Conservation (phyloP, 2,329 filamentous ascomycete species). For the Juglanconis sp. region DNA sequence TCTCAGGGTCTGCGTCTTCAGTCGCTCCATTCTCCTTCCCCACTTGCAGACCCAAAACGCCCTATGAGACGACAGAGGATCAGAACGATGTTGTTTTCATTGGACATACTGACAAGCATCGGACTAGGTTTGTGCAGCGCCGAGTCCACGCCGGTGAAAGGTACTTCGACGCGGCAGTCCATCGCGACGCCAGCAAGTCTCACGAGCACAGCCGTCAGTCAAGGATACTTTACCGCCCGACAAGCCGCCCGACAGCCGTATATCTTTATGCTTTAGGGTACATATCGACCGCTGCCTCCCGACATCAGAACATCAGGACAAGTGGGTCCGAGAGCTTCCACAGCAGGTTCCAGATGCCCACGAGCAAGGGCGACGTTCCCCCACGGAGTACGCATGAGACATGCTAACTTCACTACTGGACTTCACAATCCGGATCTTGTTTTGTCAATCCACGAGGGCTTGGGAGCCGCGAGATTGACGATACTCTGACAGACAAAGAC, state of each 20-base stretch:
- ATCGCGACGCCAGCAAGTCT: neutral
- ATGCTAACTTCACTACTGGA: no score
- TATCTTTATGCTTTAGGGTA: neutral
- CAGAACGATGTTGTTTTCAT: neutral
- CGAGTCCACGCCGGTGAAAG: neutral
- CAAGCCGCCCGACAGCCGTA: slow-evolving; percentile 4
- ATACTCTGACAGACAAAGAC: no score
- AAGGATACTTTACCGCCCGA: slow-evolving; percentile 1
- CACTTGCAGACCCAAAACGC: neutral
- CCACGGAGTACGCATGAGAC: no score
- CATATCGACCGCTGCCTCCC: slow-evolving; percentile 5
- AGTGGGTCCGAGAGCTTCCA: neutral
- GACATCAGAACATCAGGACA: neutral
- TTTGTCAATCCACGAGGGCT: no score
- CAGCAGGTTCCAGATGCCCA: neutral
- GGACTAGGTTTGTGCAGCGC: neutral
- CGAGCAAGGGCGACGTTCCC: neutral
- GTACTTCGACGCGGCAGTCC: neutral
- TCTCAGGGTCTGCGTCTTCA: neutral
- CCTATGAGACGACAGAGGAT: neutral
- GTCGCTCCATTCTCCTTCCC: neutral
- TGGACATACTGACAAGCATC: neutral
- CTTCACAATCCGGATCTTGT: no score
- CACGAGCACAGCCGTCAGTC: neutral
- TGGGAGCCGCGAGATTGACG: no score